phyloP scores from a whole-genome alignment of 441 rosid species.

The Syzygium syzygioides region DNA sequence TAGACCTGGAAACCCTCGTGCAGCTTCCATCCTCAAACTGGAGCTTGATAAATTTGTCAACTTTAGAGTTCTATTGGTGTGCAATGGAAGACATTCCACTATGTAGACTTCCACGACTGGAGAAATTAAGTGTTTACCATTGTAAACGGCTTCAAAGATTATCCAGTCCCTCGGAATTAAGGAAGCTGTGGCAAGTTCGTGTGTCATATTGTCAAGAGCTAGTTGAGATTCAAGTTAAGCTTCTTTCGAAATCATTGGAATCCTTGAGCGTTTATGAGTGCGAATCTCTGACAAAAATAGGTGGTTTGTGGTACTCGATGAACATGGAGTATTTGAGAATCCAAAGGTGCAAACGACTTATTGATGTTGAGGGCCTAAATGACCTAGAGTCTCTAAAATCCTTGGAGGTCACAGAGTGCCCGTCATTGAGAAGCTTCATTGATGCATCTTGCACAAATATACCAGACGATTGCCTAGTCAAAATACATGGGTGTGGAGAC shows the following conservation, averaged over 20 bases:
- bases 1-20: rapidly evolving
- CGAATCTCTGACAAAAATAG: rapidly evolving
- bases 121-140: background rate
- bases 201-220: background rate
- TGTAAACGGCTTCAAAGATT: background rate
- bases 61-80: background rate
- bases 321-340: background rate
- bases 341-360: background rate
- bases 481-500: background rate
- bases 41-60: background rate
- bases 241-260: background rate
- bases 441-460: background rate
- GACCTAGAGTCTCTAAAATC: background rate
- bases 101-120: background rate
- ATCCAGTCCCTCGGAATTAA: background rate
- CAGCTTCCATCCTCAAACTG: background rate
- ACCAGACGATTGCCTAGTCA: background rate
- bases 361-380: background rate
- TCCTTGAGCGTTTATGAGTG: background rate
- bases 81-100: background rate
- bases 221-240: background rate
- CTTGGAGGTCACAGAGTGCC: background rate
- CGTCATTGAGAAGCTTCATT: background rate
- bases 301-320: background rate
- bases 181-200: background rate